Evolutionary conservation across 148 eudicot species (phyloP).

Genomic region (Rhododendron molle): DNA sequence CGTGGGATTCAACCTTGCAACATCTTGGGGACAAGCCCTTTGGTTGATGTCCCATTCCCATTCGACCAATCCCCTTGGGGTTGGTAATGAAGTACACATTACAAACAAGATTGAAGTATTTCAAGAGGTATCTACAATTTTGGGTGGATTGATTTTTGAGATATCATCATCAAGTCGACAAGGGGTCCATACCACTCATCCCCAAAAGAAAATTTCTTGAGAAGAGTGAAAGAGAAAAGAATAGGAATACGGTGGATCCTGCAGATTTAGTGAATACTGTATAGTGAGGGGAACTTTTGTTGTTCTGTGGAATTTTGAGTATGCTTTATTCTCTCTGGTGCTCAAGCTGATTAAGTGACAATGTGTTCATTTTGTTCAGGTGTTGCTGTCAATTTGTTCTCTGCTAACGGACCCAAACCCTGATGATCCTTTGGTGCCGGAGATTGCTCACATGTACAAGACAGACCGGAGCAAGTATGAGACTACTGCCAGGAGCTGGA

Average conservation of each 20-base stretch:
- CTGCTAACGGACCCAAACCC: constrained; percentile 51
- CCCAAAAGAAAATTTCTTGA: neutral
- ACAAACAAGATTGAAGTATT: neutral
- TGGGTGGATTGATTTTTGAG: neutral
- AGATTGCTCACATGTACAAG: constrained; percentile 66
- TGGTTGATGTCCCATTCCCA: neutral
- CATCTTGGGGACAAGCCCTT: neutral
- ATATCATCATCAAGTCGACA: neutral
- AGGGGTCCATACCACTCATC: neutral
- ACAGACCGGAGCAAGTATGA: constrained; percentile 49
- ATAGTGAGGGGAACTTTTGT: neutral
- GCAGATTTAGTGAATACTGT: neutral
- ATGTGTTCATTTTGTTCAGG: constrained; percentile 20
- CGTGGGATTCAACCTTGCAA: neutral
- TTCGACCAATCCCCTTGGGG: neutral
- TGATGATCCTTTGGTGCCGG: constrained; percentile 48
- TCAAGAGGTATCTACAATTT: neutral
- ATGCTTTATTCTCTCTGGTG: neutral
- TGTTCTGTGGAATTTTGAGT: neutral
- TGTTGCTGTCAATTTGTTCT: constrained; percentile 49
- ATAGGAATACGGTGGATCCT: neutral
- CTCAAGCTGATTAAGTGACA: neutral
- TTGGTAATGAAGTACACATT: neutral
- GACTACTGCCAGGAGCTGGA: constrained; percentile 51
- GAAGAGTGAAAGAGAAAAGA: neutral